Conservation (phyloP, 73 alveolate genomes). For the Tetrahymena malaccensis region DNA sequence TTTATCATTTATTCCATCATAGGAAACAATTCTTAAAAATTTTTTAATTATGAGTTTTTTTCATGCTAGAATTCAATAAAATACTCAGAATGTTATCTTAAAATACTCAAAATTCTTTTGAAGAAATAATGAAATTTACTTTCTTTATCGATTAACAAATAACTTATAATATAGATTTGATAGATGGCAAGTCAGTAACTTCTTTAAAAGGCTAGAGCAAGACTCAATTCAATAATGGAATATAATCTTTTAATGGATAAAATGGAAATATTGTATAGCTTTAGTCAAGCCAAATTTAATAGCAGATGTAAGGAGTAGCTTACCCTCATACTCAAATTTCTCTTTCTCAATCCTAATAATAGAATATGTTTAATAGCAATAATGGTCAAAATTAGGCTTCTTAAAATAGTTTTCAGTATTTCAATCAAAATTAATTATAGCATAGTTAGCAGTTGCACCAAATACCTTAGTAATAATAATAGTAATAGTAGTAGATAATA, state of each 20-base stretch:
- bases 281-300: background rate
- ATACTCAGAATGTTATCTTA: background rate
- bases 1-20: background rate
- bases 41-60: background rate
- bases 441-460: background rate
- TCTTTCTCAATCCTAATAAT: background rate
- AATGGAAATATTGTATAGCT: background rate
- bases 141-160: background rate
- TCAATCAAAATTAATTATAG: background rate
- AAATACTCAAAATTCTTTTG: background rate
- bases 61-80: background rate
- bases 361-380: background rate
- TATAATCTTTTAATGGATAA: background rate
- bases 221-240: background rate
- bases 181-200: background rate
- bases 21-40: background rate
- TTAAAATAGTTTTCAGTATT: background rate
- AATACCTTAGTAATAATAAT: background rate
- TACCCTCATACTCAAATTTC: background rate
- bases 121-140: background rate
- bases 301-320: background rate
- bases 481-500: background rate
- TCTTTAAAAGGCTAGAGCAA: background rate
- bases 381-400: background rate
- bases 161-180: background rate